phyloP scores from a whole-genome alignment of 805 yeast species.

The Candida coquimbonensis region DNA sequence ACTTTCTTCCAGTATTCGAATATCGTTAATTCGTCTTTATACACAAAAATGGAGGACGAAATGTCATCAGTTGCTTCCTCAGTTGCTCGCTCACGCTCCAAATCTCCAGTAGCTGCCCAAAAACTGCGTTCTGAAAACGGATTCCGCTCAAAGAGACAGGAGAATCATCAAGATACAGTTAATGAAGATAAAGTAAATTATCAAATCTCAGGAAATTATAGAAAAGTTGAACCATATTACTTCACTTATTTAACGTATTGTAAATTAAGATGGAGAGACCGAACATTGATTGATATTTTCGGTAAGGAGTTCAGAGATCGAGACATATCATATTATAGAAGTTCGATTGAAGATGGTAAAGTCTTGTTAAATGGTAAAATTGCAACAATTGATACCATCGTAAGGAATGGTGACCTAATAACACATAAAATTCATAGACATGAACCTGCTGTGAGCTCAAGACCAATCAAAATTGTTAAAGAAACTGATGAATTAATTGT shows the following conservation, averaged over 20 bases:
- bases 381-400: conserved; percentile 57
- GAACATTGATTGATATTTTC: conserved; percentile 76
- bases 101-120: neutral
- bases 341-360: conserved; percentile 51
- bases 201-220: conserved; percentile 47
- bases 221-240: conserved; percentile 78
- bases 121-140: conserved; percentile 16
- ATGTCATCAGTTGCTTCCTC: neutral
- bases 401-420: conserved; percentile 78
- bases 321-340: conserved; percentile 55
- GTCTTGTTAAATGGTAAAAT: conserved; percentile 65
- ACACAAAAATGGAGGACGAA: too few relatives aligned
- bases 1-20: too few relatives aligned
- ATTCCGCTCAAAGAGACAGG: conserved; percentile 18
- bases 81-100: conserved; percentile 7
- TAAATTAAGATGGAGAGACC: conserved; percentile 84
- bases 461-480: conserved; percentile 29
- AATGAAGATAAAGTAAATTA: conserved; percentile 44
- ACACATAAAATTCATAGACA: conserved; percentile 76
- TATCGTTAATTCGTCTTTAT: too few relatives aligned
- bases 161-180: conserved; percentile 12
- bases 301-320: conserved; percentile 78
- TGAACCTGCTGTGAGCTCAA: conserved; percentile 50
- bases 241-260: conserved; percentile 87
- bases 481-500: conserved; percentile 74